Evolutionary conservation across 1,284 basidiomycete species (phyloP).

Genomic region (Moniliophthora roreri): DNA sequence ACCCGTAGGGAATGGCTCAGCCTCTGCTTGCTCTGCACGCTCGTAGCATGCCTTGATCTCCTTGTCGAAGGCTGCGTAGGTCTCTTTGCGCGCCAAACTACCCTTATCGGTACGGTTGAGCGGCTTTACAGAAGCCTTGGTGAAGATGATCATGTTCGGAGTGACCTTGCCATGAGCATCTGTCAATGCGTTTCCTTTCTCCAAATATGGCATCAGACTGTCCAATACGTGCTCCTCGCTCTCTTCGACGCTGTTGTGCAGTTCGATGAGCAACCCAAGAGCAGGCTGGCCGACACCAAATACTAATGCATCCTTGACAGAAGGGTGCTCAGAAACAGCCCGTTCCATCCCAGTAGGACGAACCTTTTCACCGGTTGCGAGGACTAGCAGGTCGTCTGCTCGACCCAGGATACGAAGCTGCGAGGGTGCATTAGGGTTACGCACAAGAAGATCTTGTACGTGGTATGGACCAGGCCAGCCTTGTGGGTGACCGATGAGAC

Average conservation of each 20-base stretch:
- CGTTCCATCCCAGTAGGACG: constrained; percentile 30
- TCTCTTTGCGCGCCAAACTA: constrained; percentile 17
- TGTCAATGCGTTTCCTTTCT: constrained; percentile 30
- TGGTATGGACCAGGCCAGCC: constrained; percentile 32
- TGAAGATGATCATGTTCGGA: constrained; percentile 11
- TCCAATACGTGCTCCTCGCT: constrained; percentile 14
- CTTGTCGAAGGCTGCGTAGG: constrained; percentile 25
- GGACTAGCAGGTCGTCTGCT: constrained; percentile 35
- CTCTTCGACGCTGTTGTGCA: constrained; percentile 15
- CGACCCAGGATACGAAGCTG: constrained; percentile 31
- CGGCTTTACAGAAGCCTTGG: constrained; percentile 5
- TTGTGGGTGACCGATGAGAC: constrained; percentile 29
- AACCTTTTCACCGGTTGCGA: constrained; percentile 37
- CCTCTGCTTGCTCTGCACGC: constrained; percentile 17
- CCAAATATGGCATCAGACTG: constrained; percentile 26
- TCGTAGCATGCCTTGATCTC: constrained; percentile 31
- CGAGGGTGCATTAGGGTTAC: constrained; percentile 26
- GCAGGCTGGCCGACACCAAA: constrained; percentile 33
- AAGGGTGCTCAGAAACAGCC: constrained; percentile 30
- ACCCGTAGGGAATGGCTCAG: constrained; percentile 20
- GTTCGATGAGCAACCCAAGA: constrained; percentile 36
- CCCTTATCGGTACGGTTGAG: constrained; percentile 14
- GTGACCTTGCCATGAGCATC: constrained; percentile 26
- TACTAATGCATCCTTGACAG: constrained; percentile 33
- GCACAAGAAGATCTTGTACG: constrained; percentile 35